Evolutionary conservation across 2,329 filamentous ascomycete genomes (phyloP).

Genomic region (Myriosclerotinia duriaeana): DNA sequence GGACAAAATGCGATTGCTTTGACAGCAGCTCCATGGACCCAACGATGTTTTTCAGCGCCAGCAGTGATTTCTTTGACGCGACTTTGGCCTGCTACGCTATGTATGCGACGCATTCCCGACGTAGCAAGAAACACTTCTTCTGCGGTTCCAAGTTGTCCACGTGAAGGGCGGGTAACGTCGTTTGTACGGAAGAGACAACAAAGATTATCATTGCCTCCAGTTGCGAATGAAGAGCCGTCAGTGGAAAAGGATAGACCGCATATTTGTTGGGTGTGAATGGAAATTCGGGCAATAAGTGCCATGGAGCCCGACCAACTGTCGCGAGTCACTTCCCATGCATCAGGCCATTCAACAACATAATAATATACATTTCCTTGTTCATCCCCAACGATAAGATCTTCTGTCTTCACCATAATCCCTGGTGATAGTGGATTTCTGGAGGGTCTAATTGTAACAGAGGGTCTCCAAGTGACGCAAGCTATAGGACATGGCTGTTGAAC

Average conservation of each 20-base stretch:
- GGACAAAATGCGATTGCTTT: conserved; percentile 97
- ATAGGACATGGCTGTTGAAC: conserved; percentile 69
- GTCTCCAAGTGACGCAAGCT: conserved; percentile 80
- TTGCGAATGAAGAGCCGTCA: conserved; percentile 75
- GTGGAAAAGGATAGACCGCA: conserved; percentile 89
- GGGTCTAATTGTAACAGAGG: conserved; percentile 54
- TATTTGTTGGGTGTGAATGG: conserved; percentile 82
- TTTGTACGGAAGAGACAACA: conserved; percentile 73
- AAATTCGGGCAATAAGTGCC: conserved; percentile 73
- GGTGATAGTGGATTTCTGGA: conserved; percentile 50
- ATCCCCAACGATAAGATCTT: conserved; percentile 85
- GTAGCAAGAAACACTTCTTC: conserved; percentile 32
- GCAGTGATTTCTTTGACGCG: conserved; percentile 49
- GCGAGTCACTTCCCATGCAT: conserved; percentile 58
- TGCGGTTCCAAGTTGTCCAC: conserved; percentile 21
- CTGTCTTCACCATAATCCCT: conserved; percentile 59
- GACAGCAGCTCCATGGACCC: conserved; percentile 81
- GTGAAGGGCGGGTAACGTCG: conserved; percentile 28
- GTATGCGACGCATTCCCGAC: conserved; percentile 39
- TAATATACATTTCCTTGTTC: conserved; percentile 81
- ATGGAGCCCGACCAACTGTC: conserved; percentile 76
- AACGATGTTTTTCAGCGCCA: conserved; percentile 66
- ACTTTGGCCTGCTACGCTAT: conserved; percentile 40
- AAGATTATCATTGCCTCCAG: conserved; percentile 88
- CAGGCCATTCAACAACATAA: conserved; percentile 85